phyloP scores from a whole-genome alignment of 768 basidiomycete species.

The Polyporus arcularius region DNA sequence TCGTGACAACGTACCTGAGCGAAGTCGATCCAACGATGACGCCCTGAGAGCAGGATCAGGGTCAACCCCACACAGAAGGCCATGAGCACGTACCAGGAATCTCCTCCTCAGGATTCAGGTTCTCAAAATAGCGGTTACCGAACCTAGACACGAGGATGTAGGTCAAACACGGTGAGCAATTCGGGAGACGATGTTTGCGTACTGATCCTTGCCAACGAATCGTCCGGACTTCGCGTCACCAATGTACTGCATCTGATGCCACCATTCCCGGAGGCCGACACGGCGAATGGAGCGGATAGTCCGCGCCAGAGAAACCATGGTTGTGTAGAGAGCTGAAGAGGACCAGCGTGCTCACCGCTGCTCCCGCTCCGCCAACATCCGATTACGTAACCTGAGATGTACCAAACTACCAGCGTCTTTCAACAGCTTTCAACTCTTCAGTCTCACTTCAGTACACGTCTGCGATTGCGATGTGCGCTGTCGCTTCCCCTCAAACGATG shows the following conservation, averaged over 20 bases:
- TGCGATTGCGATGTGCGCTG: too few species aligned
- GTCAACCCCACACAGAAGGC: too few species aligned
- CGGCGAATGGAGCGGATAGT: conserved; percentile 76
- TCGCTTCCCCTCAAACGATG: too few species aligned
- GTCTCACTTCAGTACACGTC: too few species aligned
- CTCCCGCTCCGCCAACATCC: background rate
- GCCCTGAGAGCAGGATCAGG: conserved; percentile 49
- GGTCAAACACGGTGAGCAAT: background rate
- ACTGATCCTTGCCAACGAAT: conserved; percentile 82
- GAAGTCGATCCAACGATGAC: conserved; percentile 96
- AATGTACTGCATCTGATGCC: conserved; percentile 90
- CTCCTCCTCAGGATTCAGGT: conserved; percentile 83
- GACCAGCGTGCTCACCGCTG: background rate
- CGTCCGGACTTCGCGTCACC: conserved; percentile 90
- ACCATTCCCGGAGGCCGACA: conserved; percentile 84
- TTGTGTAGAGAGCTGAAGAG: background rate
- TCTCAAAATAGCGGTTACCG: conserved; percentile 95
- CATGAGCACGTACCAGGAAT: conserved; percentile 65
- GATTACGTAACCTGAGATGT: background rate
- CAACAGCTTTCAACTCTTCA: too few species aligned
- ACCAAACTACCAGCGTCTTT: background rate
- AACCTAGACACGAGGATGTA: conserved; percentile 50
- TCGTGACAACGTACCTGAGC: conserved; percentile 59
- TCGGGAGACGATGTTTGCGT: conserved; percentile 35
- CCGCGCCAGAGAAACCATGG: conserved; percentile 60